These are phyloP conservation scores for Mycena crocata DNA, from an alignment of 768 basidiomycete genomes.

Conservation along the genomic window DNA sequence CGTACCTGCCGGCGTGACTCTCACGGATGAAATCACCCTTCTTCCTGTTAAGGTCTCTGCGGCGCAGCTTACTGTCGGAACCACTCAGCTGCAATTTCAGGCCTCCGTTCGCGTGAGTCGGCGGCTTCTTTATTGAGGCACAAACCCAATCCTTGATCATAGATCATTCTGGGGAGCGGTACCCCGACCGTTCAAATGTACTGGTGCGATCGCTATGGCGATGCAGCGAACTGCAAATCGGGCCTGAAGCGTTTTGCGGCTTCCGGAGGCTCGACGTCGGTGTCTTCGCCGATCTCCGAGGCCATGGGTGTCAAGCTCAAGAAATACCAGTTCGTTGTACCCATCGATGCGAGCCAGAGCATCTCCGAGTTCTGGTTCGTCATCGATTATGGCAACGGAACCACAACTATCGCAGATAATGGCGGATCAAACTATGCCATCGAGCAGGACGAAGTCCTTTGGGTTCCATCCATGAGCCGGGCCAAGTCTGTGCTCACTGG, in stretches of 20 bases:
- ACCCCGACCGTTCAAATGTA: conserved; percentile 28
- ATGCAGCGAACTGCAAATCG: conserved; percentile 14
- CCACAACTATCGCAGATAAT: conserved; percentile 27
- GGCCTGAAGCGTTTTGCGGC: conserved; percentile 24
- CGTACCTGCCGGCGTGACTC: conserved; percentile 33
- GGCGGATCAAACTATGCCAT: conserved; percentile 25
- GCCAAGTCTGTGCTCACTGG: conserved; percentile 26
- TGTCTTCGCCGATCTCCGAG: conserved; percentile 17
- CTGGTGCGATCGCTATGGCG: conserved; percentile 36
- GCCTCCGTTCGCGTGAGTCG: conserved; percentile 28
- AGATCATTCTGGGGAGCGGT: conserved; percentile 3
- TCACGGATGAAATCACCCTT: conserved; percentile 34
- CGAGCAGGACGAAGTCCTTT: conserved; percentile 27
- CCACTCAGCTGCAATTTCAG: conserved; percentile 27
- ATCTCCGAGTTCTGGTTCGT: conserved; percentile 37
- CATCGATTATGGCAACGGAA: conserved; percentile 32
- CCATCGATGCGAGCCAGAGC: conserved; percentile 30
- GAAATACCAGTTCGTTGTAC: conserved; percentile 36
- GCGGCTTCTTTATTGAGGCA: not conserved
- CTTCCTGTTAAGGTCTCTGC: conserved; percentile 30
- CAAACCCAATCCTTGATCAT: not conserved
- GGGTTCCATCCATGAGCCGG: conserved; percentile 28
- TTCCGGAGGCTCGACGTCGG: conserved; percentile 3
- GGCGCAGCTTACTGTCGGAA: conserved; percentile 27
- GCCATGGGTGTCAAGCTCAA: conserved; percentile 29